Evolutionary conservation across 306 rosid genomes (phyloP).

Genomic region (Castanea crenata): DNA sequence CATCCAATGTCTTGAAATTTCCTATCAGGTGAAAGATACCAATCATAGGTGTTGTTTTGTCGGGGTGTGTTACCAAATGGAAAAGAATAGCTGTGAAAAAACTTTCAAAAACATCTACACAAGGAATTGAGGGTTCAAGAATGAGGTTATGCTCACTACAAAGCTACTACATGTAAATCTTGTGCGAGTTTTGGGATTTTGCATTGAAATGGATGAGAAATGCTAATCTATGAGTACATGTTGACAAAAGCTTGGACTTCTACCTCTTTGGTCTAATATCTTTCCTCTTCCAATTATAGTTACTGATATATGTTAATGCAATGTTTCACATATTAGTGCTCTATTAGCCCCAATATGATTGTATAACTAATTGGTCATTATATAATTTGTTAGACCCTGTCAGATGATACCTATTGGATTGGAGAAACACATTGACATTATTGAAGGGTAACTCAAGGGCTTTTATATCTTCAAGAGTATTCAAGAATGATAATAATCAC

Average conservation of each 20-base stretch:
- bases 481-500: slow-evolving; percentile 34
- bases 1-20: background rate
- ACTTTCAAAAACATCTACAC: slow-evolving; percentile 40
- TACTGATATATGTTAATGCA: background rate
- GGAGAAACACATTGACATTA: slow-evolving; percentile 21
- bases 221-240: slow-evolving; percentile 49
- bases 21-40: background rate
- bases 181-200: slow-evolving; percentile 35
- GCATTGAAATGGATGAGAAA: slow-evolving; percentile 30
- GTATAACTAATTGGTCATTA: background rate
- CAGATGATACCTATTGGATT: slow-evolving; percentile 13
- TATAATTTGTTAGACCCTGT: slow-evolving; percentile 15
- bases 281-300: background rate
- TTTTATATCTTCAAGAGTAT: slow-evolving; percentile 40
- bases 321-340: background rate
- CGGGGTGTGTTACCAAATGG: slow-evolving; percentile 29
- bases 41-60: background rate
- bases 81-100: slow-evolving; percentile 42
- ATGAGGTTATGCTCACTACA: slow-evolving; percentile 46
- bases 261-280: slow-evolving; percentile 29
- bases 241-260: slow-evolving; percentile 44
- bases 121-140: slow-evolving; percentile 46
- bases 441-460: slow-evolving; percentile 39
- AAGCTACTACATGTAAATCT: slow-evolving; percentile 48
- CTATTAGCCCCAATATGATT: background rate